These are phyloP conservation scores for Lyophyllum decastes DNA, from an alignment of 768 basidiomycete species.

Conservation along the genomic window DNA sequence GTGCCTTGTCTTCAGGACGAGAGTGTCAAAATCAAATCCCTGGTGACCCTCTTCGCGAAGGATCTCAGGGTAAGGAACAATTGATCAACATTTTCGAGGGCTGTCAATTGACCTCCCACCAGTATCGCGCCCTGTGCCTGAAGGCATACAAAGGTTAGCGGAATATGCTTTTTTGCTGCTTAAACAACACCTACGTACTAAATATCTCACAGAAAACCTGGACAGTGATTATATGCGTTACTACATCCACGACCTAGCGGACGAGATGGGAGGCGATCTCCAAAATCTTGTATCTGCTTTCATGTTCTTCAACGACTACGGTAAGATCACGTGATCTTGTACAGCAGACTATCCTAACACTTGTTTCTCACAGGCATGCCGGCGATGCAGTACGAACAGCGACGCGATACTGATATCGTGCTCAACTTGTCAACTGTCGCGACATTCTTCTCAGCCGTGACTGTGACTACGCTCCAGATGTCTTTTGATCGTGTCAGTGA, in stretches of 20 bases:
- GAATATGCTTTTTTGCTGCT: too few species aligned
- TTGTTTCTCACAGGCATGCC: conserved; percentile 14
- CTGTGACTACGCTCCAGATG: conserved; percentile 23
- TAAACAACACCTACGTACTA: not conserved
- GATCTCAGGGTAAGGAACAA: conserved; percentile 9
- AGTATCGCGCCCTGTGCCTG: conserved; percentile 14
- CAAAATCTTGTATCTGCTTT: conserved; percentile 10
- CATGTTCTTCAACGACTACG: conserved; percentile 17
- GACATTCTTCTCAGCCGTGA: conserved; percentile 32
- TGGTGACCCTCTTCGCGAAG: not conserved
- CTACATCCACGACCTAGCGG: conserved; percentile 17
- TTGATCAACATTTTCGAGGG: not conserved
- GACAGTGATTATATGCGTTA: conserved; percentile 6
- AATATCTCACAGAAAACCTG: not conserved
- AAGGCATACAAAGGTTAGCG: not conserved
- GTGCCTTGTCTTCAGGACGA: conserved; percentile 6
- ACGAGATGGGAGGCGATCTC: conserved; percentile 13
- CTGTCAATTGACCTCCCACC: too few species aligned
- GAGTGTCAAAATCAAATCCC: conserved; percentile 10
- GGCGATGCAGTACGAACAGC: conserved; percentile 22
- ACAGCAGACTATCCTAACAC: not conserved
- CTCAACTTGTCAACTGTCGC: conserved; percentile 20
- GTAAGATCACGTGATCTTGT: not conserved
- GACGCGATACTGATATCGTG: conserved; percentile 11
- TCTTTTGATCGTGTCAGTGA: conserved; percentile 3